Percentiles rank a stretch among this genome's conserved stretches.
Evolutionary conservation across 2,329 filamentous ascomycete species (phyloP).

Genomic region (Apiospora sp.): DNA sequence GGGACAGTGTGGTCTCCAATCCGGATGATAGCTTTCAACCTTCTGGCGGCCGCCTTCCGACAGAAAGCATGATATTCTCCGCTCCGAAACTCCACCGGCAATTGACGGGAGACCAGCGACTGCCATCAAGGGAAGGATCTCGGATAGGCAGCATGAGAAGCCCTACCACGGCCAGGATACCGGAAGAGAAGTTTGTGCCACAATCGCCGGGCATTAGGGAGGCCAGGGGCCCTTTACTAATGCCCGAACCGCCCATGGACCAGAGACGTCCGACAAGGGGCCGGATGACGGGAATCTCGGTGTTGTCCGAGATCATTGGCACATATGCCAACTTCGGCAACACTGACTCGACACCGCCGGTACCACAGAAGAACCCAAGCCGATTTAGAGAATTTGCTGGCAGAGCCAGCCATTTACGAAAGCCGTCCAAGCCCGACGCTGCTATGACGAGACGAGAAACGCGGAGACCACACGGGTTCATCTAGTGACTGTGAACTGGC

Average conservation of each 20-base stretch:
- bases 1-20: slow-evolving; percentile 19
- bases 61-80: slow-evolving; percentile 23
- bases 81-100: slow-evolving; percentile 21
- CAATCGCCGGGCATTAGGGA: neutral
- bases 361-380: slow-evolving; percentile 15
- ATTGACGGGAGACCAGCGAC: neutral
- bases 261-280: neutral
- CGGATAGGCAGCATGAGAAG: neutral
- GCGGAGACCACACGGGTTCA: slow-evolving; percentile 20
- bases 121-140: neutral
- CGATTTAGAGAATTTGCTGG: slow-evolving; percentile 9
- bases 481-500: neutral
- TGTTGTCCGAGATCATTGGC: slow-evolving; percentile 19
- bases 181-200: neutral
- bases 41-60: slow-evolving; percentile 19
- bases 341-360: neutral
- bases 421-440: slow-evolving; percentile 10
- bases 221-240: neutral
- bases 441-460: slow-evolving; percentile 12
- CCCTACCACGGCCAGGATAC: slow-evolving; percentile 4
- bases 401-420: slow-evolving; percentile 5
- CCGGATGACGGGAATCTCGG: slow-evolving; percentile 14
- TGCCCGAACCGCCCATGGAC: neutral
- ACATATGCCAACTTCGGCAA: slow-evolving; percentile 13
- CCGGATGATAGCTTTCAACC: slow-evolving; percentile 16